Conservation (phyloP, 306 rosid genomes). For the Cicer arietinum region DNA sequence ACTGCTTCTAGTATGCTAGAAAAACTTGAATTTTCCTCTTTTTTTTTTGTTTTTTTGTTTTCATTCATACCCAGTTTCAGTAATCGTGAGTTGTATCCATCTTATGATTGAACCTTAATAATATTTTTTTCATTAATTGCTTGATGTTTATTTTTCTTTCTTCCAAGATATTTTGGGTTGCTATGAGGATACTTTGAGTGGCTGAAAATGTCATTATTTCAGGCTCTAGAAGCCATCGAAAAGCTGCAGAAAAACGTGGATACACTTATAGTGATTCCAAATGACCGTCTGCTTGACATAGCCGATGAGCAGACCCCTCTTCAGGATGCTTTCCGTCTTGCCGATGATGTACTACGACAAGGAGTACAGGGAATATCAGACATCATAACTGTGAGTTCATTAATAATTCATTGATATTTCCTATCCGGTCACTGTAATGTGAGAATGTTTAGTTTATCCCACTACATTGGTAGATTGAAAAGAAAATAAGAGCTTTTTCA, state of each 20-base stretch:
- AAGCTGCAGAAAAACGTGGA: slow-evolving; percentile 94
- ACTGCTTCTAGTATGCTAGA: background rate
- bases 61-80: background rate
- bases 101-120: background rate
- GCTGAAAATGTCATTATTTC: slow-evolving; percentile 31
- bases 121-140: background rate
- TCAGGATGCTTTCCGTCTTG: slow-evolving; percentile 91
- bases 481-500: background rate
- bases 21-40: background rate
- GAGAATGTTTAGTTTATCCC: slow-evolving; percentile 6
- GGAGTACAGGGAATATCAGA: slow-evolving; percentile 99
- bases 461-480: slow-evolving; percentile 15
- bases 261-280: slow-evolving; percentile 94
- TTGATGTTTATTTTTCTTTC: background rate
- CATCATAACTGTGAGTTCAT: slow-evolving; percentile 79
- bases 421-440: background rate
- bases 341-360: slow-evolving; percentile 95
- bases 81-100: slow-evolving; percentile 2
- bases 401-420: slow-evolving; percentile 25
- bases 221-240: slow-evolving; percentile 98
- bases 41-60: background rate
- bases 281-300: slow-evolving; percentile 94
- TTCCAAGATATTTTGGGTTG: background rate
- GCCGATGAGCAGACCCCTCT: slow-evolving; percentile 95
- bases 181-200: background rate